Evolutionary conservation across 1,284 basidiomycete genomes (phyloP).

Genomic region (Malassezia nana): DNA sequence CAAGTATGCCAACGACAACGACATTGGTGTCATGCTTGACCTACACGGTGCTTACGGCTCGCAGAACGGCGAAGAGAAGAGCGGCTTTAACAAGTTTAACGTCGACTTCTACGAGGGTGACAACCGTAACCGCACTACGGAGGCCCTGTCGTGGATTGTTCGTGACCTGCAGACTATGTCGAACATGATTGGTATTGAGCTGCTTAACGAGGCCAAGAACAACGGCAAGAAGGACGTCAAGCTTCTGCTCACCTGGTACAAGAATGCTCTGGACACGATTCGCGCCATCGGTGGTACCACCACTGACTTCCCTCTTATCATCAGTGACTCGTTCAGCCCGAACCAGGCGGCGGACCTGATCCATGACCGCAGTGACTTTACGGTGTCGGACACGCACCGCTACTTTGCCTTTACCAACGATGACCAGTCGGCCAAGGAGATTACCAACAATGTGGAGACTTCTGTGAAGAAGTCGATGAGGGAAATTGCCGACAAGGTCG

Average conservation of each 20-base stretch:
- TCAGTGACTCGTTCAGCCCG: conserved; percentile 65
- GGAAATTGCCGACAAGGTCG: conserved; percentile 17
- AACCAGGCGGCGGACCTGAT: conserved; percentile 56
- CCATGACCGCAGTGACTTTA: conserved; percentile 57
- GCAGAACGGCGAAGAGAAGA: conserved; percentile 59
- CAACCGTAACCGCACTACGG: conserved; percentile 58
- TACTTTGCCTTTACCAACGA: conserved; percentile 53
- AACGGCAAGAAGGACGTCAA: conserved; percentile 17
- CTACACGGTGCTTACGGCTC: conserved; percentile 64
- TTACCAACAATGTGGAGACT: conserved; percentile 28
- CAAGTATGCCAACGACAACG: conserved; percentile 58
- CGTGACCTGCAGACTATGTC: conserved; percentile 57
- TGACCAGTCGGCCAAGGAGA: conserved; percentile 29
- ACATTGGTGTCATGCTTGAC: conserved; percentile 63
- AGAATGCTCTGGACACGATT: conserved; percentile 54
- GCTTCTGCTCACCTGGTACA: conserved; percentile 36
- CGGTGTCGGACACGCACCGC: conserved; percentile 66
- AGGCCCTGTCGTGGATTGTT: conserved; percentile 56
- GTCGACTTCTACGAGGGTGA: conserved; percentile 50
- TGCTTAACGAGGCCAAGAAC: conserved; percentile 61
- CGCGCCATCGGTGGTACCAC: conserved; percentile 53
- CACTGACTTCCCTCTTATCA: conserved; percentile 58
- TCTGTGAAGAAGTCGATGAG: conserved; percentile 13
- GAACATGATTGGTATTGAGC: conserved; percentile 63
- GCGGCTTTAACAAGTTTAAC: conserved; percentile 58